Evolutionary conservation across 2,329 filamentous ascomycete species (phyloP), one percentile per base, ranked within the genome.

Genomic region (Ceratocystis ficicola): DNA sequence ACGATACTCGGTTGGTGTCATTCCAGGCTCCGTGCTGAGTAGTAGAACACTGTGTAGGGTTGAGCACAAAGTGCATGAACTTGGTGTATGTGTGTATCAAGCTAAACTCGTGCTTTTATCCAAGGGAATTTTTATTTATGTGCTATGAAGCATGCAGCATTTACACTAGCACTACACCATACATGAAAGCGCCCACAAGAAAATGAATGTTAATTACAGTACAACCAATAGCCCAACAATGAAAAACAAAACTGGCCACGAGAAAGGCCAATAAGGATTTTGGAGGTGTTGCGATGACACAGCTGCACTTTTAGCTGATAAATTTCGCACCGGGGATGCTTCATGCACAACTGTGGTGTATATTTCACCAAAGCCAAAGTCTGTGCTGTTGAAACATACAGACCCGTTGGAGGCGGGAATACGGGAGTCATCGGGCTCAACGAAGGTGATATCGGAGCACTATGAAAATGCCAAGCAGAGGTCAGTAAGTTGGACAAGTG

Each of bases 371-470:
- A 90, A 89, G 66, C 79, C 79, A 70, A 92, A 83, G 67, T 86
- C 77, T 36, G 81, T 65, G 68, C 83, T 87, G 76, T 95, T 95
- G 77, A 86, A 88, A 78, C 90, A 95, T 75, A 92, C 92, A 15
- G 82, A 78, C 64, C 66, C 50, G 63, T 69, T 69, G 20, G 65
- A 44, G 17, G 65, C 57, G 2, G 78, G 77, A 17, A 91, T 83
- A 41, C 75, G 74, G 57, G 87, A 84, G 52, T 86, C 87, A 30
- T 61, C 66, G n/a, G 66, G 66, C 20, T 69, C 68, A 61, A 69
- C 68, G 70, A 95, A 90, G n/a, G 85, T 90, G 70, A 95, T 90
- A 72, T 95, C 90, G 69, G 90, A 89, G 73, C 90, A 95, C 89
- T 93, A 57, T 28, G 30, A 59, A 7, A 28, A 5, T 10, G 44